Conservation (phyloP, 495 filamentous ascomycete genomes). For the Penicillium macrosclerotiorum region DNA sequence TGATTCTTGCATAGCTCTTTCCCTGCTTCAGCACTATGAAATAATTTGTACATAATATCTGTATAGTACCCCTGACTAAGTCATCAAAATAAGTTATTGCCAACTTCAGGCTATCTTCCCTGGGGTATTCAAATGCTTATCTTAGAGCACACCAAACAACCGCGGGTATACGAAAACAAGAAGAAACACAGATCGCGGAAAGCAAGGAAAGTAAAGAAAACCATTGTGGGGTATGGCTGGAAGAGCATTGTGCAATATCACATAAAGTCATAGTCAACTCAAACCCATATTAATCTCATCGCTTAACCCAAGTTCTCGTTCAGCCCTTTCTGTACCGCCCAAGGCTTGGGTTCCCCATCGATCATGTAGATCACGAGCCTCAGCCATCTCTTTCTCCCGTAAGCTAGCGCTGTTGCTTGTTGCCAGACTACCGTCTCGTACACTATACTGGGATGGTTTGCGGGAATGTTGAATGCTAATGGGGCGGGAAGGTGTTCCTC, state of each 20-base stretch:
- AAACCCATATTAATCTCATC: slow-evolving; percentile 56
- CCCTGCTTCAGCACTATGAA: not conserved
- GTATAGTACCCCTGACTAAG: not conserved
- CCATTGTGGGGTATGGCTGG: not conserved
- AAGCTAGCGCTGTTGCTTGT: slow-evolving; percentile 42
- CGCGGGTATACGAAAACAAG: too few relatives aligned
- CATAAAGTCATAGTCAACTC: slow-evolving; percentile 33
- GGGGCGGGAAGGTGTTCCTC: slow-evolving; percentile 28
- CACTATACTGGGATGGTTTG: slow-evolving; percentile 29
- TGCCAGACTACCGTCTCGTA: slow-evolving; percentile 32
- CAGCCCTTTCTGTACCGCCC: slow-evolving; percentile 42
- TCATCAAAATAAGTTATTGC: not conserved
- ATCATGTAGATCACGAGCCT: slow-evolving; percentile 48
- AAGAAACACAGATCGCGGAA: not conserved
- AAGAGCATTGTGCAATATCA: slow-evolving; percentile 3
- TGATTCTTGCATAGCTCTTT: slow-evolving; percentile 34
- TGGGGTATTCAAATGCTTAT: slow-evolving; percentile 2
- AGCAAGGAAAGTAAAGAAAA: not conserved
- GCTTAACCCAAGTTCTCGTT: slow-evolving; percentile 46
- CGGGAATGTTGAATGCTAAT: slow-evolving; percentile 34
- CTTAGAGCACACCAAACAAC: too few relatives aligned
- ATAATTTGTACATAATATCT: slow-evolving; percentile 5
- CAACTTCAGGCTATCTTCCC: too few relatives aligned
- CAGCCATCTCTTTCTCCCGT: slow-evolving; percentile 49
- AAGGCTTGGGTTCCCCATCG: slow-evolving; percentile 40